Conservation (phyloP, 1,284 basidiomycete species). For the Fomes fomentarius region DNA sequence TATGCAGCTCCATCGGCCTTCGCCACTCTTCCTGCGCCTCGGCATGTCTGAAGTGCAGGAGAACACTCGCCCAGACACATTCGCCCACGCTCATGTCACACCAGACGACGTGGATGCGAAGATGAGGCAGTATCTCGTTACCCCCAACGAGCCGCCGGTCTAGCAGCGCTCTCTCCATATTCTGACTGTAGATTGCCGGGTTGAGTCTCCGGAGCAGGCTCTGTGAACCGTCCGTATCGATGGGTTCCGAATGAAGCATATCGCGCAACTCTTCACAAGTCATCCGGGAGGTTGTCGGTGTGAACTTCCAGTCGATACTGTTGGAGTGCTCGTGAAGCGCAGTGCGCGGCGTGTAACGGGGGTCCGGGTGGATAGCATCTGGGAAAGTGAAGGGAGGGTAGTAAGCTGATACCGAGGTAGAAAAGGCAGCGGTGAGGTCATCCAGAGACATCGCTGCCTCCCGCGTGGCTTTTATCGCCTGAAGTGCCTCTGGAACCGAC, state of each 20-base stretch:
- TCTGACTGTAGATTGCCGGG: conserved; percentile 13
- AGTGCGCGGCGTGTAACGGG: conserved; percentile 6
- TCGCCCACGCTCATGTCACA: conserved; percentile 23
- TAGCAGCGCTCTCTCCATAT: conserved; percentile 19
- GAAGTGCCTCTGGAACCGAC: neutral
- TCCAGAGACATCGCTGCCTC: conserved; percentile 6
- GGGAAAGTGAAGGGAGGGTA: conserved; percentile 16
- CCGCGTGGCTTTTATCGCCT: conserved; percentile 1
- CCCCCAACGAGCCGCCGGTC: conserved; percentile 10
- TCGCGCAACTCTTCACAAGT: conserved; percentile 14
- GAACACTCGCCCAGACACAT: conserved; percentile 1
- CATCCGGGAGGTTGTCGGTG: conserved; percentile 21
- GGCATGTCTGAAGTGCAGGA: neutral
- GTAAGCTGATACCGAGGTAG: conserved; percentile 19
- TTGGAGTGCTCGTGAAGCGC: conserved; percentile 6
- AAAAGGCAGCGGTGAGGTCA: conserved; percentile 10
- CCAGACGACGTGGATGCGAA: conserved; percentile 20
- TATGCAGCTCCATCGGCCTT: conserved; percentile 10
- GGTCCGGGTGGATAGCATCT: conserved; percentile 5
- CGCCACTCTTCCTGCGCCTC: conserved; percentile 3
- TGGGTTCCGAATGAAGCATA: conserved; percentile 2
- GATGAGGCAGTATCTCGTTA: conserved; percentile 15
- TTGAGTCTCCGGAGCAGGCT: conserved; percentile 9
- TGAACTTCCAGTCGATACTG: conserved; percentile 2
- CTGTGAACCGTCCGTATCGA: conserved; percentile 19